These are phyloP conservation scores for Trapa incisa DNA, from an alignment of 345 rosid genomes.

Conservation along the genomic window DNA sequence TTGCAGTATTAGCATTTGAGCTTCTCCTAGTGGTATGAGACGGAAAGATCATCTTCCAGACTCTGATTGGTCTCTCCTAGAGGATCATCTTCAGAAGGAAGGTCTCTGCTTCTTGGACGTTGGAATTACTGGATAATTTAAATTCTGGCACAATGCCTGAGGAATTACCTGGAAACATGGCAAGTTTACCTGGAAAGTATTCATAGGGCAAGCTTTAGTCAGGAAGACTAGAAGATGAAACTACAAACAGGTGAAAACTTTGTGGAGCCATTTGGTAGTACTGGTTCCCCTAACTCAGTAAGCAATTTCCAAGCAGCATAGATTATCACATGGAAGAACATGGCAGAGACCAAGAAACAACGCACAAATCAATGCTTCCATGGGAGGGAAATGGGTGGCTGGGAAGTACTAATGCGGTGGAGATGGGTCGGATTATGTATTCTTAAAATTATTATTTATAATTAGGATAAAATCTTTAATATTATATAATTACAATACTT, in stretches of 20 bases:
- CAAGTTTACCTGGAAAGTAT: slow-evolving; percentile 36
- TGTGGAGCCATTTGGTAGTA: neutral
- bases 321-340: neutral
- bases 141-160: slow-evolving; percentile 44
- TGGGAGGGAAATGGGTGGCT: neutral
- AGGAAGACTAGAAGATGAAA: neutral
- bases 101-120: slow-evolving; percentile 51
- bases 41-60: slow-evolving; percentile 91
- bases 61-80: slow-evolving; percentile 67
- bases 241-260: neutral
- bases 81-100: slow-evolving; percentile 72
- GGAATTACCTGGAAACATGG: slow-evolving; percentile 15
- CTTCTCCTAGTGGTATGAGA: slow-evolving; percentile 51
- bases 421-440: too few species aligned
- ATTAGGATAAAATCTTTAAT: too few species aligned
- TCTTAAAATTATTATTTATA: too few species aligned
- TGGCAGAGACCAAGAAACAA: neutral
- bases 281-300: neutral
- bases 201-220: too few species aligned
- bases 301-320: neutral
- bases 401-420: too few species aligned
- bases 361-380: neutral
- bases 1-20: slow-evolving; percentile 91
- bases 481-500: too few species aligned
- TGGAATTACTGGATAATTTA: slow-evolving; percentile 38